Percentiles rank a stretch among this genome's conserved stretches.
phyloP scores from a whole-genome alignment of 768 basidiomycete species.

The Crassisporium funariophilum region DNA sequence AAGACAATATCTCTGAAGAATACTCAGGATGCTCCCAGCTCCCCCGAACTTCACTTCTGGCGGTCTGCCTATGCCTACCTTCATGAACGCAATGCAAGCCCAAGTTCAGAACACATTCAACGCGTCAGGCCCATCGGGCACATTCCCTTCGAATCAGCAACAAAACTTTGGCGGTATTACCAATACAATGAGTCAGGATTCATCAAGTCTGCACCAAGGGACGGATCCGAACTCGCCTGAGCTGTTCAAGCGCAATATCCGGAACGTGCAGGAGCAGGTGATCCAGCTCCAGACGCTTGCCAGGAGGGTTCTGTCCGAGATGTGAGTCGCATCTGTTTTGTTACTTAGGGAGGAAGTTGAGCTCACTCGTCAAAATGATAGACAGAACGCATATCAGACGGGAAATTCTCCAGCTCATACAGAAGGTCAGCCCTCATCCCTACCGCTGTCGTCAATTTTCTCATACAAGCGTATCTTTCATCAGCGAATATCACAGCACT shows the following conservation, averaged over 20 bases:
- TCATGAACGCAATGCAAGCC: too few species aligned
- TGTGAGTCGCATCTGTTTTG: conserved; percentile 42
- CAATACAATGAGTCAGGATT: conserved; percentile 17
- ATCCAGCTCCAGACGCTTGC: conserved; percentile 50
- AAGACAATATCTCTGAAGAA: conserved; percentile 14
- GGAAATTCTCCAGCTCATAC: conserved; percentile 57
- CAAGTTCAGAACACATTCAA: too few species aligned
- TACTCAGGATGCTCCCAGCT: conserved; percentile 14
- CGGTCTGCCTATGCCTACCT: conserved; percentile 28
- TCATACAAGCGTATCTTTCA: not conserved
- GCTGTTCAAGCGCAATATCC: conserved; percentile 61
- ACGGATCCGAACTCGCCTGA: conserved; percentile 62
- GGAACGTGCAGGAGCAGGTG: conserved; percentile 49
- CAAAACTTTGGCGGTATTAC: too few species aligned
- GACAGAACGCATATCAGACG: conserved; percentile 60
- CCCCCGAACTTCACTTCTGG: conserved; percentile 40
- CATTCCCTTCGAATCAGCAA: conserved; percentile 21
- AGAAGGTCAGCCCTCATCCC: conserved; percentile 40
- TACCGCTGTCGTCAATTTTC: not conserved
- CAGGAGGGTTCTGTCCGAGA: conserved; percentile 47
- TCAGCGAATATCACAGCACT: conserved; percentile 52
- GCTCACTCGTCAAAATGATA: not conserved
- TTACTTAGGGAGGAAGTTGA: not conserved
- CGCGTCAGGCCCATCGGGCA: too few species aligned
- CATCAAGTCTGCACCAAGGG: conserved; percentile 35